A percentile compares a stretch with the other conserved stretches of the same genome.
phyloP scores from a whole-genome alignment of 1,284 basidiomycete species.

The Irpex sp. region DNA sequence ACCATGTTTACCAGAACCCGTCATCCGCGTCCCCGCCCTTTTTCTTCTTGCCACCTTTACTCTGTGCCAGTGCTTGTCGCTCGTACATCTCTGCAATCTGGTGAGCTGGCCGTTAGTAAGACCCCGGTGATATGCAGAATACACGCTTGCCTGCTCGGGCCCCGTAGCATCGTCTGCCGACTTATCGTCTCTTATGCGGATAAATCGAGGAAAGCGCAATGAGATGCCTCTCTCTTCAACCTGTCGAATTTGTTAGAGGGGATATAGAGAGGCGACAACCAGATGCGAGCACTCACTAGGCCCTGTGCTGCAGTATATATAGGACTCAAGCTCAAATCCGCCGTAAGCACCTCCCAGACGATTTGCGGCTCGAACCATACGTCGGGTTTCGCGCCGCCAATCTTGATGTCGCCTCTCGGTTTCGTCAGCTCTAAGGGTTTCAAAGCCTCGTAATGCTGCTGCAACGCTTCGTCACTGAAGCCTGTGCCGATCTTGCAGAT shows the following conservation, averaged over 20 bases:
- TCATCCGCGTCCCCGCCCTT: conserved; percentile 73
- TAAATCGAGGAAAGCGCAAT: conserved; percentile 93
- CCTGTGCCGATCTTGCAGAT: conserved; percentile 99
- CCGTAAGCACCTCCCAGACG: conserved; percentile 98
- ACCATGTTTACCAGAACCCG: conserved; percentile 75
- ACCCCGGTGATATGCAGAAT: background rate
- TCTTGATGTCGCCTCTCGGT: conserved; percentile 74
- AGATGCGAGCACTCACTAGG: conserved; percentile 62
- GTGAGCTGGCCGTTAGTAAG: conserved; percentile 18
- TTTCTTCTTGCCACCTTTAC: conserved; percentile 62
- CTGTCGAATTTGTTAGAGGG: too few species aligned
- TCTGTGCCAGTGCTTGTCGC: conserved; percentile 79
- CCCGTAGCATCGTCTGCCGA: conserved; percentile 87
- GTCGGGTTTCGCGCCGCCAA: conserved; percentile 90
- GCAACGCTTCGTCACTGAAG: conserved; percentile 90
- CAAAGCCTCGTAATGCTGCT: conserved; percentile 80
- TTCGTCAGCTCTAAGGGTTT: conserved; percentile 74
- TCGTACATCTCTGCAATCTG: conserved; percentile 97
- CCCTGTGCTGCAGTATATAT: conserved; percentile 98
- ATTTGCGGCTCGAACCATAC: conserved; percentile 94
- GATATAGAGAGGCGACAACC: too few species aligned
- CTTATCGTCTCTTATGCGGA: conserved; percentile 93
- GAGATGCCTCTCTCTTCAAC: conserved; percentile 90
- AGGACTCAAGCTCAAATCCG: conserved; percentile 95
- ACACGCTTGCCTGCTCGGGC: conserved; percentile 73